Evolutionary conservation across 805 yeast genomes (phyloP).

Genomic region (Kluyveromyces aestuarii): DNA sequence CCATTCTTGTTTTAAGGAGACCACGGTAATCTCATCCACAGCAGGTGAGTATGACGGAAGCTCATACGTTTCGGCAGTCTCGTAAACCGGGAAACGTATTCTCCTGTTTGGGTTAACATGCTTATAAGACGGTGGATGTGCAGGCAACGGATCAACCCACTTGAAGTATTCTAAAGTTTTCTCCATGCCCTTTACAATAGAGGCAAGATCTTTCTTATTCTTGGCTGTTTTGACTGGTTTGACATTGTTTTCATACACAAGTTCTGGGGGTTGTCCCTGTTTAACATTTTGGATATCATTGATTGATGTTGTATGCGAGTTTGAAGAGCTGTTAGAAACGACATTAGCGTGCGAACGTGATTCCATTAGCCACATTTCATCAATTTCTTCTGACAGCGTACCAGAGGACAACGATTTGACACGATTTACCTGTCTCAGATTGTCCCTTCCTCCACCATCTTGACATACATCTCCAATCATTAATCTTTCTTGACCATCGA

Average conservation of each 20-base stretch:
- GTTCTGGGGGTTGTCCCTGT: not conserved
- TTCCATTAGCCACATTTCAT: not conserved
- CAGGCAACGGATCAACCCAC: constrained; percentile 33
- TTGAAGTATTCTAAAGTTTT: constrained; percentile 9
- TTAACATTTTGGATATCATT: not conserved
- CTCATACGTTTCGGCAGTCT: constrained; percentile 26
- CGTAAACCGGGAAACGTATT: constrained; percentile 30
- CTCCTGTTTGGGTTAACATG: constrained; percentile 19
- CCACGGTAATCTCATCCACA: constrained; percentile 46
- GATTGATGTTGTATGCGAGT: not conserved
- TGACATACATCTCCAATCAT: not conserved
- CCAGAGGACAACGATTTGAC: constrained; percentile 2
- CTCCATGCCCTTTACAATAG: not conserved
- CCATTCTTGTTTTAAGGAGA: constrained; percentile 66
- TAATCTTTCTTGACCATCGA: not conserved
- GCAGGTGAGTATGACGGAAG: constrained; percentile 66
- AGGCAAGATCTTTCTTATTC: not conserved
- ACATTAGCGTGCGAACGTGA: not conserved
- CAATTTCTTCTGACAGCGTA: not conserved
- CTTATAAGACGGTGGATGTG: constrained; percentile 24
- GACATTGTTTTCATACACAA: not conserved
- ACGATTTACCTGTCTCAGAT: not conserved
- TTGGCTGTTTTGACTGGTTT: not conserved
- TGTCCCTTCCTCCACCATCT: not conserved
- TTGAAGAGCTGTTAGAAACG: not conserved